These are phyloP conservation scores for Halteria grandinella DNA, from an alignment of 73 alveolate genomes.

Conservation along the genomic window DNA sequence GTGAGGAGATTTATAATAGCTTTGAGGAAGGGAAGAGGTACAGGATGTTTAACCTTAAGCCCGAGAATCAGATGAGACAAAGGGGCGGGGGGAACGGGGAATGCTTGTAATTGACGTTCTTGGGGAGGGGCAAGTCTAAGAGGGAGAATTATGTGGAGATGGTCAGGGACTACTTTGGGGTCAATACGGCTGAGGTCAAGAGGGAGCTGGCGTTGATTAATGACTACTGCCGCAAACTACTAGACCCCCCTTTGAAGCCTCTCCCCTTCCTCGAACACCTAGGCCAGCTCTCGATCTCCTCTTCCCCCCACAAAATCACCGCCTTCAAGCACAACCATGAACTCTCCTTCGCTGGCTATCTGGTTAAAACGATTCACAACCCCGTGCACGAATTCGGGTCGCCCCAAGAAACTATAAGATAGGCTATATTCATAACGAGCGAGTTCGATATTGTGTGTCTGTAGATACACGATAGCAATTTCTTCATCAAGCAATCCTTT, in stretches of 20 bases:
- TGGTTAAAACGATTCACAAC: neutral
- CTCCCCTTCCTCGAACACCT: neutral
- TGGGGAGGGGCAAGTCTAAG: constrained; percentile 12
- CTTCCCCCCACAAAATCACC: neutral
- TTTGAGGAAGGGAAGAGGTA: constrained; percentile 23
- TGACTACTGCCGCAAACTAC: neutral
- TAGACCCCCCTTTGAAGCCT: neutral
- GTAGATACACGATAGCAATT: constrained; percentile 10
- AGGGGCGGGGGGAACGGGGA: neutral
- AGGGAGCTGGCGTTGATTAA: neutral
- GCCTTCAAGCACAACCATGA: constrained; percentile 14
- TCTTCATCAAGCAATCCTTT: neutral
- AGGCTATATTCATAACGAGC: neutral
- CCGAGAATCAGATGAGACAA: neutral
- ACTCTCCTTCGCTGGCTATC: constrained; percentile 17
- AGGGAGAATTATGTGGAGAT: neutral
- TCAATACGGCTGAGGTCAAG: neutral
- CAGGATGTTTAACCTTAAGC: constrained; percentile 11
- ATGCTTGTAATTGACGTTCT: constrained; percentile 6
- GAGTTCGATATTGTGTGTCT: constrained; percentile 2
- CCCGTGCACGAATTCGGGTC: neutral
- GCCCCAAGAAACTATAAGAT: neutral
- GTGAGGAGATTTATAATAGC: neutral
- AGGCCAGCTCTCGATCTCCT: neutral
- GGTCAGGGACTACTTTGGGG: neutral